Conservation (phyloP, 768 basidiomycete genomes). For the Suillus hirtellus region DNA sequence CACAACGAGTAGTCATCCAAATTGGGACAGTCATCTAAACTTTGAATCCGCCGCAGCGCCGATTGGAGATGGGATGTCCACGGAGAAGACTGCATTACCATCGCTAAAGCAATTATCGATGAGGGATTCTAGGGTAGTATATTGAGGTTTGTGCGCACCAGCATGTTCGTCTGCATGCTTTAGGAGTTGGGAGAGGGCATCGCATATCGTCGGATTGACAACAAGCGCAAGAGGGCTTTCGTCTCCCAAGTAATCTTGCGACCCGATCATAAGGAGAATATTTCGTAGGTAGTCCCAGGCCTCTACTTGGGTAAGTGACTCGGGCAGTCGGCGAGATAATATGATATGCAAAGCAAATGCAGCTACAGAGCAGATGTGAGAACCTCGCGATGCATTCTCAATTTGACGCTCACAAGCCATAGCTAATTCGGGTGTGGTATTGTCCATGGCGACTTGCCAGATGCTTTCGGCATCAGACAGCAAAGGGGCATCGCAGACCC, state of each 20-base stretch:
- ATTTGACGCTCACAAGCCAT: constrained; percentile 40
- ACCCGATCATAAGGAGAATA: constrained; percentile 46
- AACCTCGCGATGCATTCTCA: constrained; percentile 8
- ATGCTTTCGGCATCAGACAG: constrained; percentile 35
- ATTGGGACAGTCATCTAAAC: constrained; percentile 11
- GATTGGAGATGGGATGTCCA: constrained; percentile 50
- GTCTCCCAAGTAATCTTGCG: constrained; percentile 44
- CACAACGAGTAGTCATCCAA: constrained; percentile 26
- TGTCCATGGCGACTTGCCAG: constrained; percentile 37
- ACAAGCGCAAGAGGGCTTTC: constrained; percentile 54
- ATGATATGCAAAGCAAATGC: constrained; percentile 48
- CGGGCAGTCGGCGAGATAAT: constrained; percentile 25
- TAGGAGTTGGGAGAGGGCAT: constrained; percentile 44
- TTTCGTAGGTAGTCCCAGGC: constrained; percentile 48
- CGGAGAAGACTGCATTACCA: constrained; percentile 25
- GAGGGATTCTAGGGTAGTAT: background rate
- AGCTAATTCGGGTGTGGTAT: constrained; percentile 33
- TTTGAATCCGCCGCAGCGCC: constrained; percentile 36
- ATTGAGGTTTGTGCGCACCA: constrained; percentile 25
- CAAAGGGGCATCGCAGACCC: constrained; percentile 9
- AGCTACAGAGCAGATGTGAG: constrained; percentile 31
- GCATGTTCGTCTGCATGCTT: constrained; percentile 22
- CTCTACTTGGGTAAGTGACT: constrained; percentile 46
- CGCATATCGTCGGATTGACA: constrained; percentile 49
- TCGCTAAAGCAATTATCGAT: background rate